Percentiles rank a stretch among this genome's conserved stretches.
phyloP scores from a whole-genome alignment of 306 rosid species.

The Hylodesmum podocarpum region DNA sequence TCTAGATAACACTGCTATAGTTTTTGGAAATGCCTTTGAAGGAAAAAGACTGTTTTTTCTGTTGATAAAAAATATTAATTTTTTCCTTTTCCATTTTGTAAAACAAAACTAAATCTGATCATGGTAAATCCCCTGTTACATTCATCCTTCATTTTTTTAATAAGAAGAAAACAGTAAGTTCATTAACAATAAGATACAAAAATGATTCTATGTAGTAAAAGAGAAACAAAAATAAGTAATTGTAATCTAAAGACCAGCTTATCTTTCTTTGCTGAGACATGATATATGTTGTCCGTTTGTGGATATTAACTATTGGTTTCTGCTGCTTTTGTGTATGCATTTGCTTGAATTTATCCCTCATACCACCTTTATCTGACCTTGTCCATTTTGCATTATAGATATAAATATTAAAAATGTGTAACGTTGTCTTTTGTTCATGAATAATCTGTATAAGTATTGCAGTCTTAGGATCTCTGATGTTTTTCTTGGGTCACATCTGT shows the following conservation, averaged over 20 bases:
- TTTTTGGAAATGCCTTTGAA: not conserved
- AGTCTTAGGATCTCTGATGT: not conserved
- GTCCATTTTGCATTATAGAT: not conserved
- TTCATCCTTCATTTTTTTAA: conserved; percentile 5
- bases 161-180: not conserved
- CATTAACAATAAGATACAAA: not conserved
- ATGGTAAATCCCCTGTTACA: not conserved
- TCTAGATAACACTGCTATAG: not conserved
- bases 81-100: not conserved
- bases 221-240: not conserved
- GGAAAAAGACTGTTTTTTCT: conserved; percentile 18
- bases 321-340: not conserved
- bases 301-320: not conserved
- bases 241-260: not conserved
- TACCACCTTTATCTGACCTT: not conserved
- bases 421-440: not conserved
- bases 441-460: not conserved
- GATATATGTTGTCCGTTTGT: conserved; percentile 1
- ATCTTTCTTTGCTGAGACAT: conserved; percentile 11
- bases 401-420: too few relatives aligned
- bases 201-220: not conserved
- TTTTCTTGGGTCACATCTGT: conserved; percentile 3
- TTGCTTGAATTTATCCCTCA: not conserved
- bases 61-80: not conserved
- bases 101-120: conserved; percentile 16